Percentiles rank a stretch among this genome's conserved stretches.
Conservation (phyloP, 2,329 filamentous ascomycete species). For the Albifimbria verrucaria region DNA sequence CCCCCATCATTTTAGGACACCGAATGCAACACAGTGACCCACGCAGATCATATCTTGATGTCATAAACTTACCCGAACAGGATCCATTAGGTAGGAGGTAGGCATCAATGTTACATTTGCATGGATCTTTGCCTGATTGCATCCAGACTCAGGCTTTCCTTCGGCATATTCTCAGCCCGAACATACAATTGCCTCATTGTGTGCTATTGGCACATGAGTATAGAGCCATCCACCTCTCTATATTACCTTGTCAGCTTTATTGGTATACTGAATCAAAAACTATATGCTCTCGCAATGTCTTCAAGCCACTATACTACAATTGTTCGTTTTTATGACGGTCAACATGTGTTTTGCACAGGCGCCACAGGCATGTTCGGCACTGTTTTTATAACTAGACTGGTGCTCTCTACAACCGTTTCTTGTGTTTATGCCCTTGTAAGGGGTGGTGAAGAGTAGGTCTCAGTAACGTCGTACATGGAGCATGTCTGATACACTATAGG, state of each 20-base stretch:
- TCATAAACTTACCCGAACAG: too few relatives aligned
- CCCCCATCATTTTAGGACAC: too few relatives aligned
- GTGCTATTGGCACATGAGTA: too few relatives aligned
- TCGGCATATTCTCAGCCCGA: too few relatives aligned
- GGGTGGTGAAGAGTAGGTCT: slow-evolving; percentile 1
- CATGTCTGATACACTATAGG: background rate
- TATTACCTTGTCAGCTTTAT: background rate
- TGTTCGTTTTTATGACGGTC: background rate
- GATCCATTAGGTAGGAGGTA: too few relatives aligned
- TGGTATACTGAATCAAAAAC: background rate
- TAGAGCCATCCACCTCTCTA: too few relatives aligned
- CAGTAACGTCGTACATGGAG: background rate
- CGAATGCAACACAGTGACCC: too few relatives aligned
- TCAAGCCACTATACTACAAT: background rate
- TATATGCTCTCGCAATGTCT: background rate
- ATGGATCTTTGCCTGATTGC: too few relatives aligned
- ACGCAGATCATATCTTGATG: too few relatives aligned
- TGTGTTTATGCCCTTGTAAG: slow-evolving; percentile 1
- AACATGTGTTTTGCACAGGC: slow-evolving; percentile 1
- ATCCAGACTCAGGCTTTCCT: too few relatives aligned
- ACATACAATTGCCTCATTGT: too few relatives aligned
- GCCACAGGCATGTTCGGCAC: slow-evolving; percentile 4
- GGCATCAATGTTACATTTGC: too few relatives aligned
- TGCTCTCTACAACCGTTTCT: background rate
- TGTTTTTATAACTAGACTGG: background rate